phyloP scores from a whole-genome alignment of 2,329 filamentous ascomycete species.

The Phialocephala sp. region DNA sequence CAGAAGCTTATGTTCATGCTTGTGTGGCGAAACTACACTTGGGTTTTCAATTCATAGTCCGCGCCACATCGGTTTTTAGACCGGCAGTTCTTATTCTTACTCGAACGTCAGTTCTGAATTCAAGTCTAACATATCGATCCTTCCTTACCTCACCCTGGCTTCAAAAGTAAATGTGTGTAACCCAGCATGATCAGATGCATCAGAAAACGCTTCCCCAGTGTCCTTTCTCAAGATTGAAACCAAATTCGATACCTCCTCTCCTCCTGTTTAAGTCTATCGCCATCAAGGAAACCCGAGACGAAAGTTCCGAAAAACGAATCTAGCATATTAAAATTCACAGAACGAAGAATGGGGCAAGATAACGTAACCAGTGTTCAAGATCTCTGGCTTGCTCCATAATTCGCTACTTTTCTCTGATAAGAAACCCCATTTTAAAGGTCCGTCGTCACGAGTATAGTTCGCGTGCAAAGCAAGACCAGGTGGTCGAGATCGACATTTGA shows the following conservation, averaged over 20 bases:
- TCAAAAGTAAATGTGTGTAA: neutral
- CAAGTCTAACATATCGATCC: no score
- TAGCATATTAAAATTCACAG: neutral
- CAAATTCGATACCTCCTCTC: no score
- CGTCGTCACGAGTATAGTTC: no score
- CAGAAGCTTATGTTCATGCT: neutral
- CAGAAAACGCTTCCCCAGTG: neutral
- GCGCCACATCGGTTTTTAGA: neutral
- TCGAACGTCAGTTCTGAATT: no score
- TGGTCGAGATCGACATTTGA: no score
- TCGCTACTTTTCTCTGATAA: neutral
- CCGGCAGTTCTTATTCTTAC: neutral
- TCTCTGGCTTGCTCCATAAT: neutral
- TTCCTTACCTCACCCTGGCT: no score
- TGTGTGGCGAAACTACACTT: neutral
- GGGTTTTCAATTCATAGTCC: neutral
- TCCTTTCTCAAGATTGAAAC: neutral
- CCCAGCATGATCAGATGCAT: neutral
- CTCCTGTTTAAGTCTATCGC: neutral
- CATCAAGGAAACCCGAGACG: neutral
- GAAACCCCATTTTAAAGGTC: neutral
- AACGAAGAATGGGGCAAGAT: neutral
- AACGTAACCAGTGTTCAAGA: no score
- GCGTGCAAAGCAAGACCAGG: no score
- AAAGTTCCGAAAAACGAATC: neutral